Evolutionary conservation across 352 stramenopile species (phyloP), one percentile per base, ranked within the genome.

Genomic region (Albugo candida): DNA sequence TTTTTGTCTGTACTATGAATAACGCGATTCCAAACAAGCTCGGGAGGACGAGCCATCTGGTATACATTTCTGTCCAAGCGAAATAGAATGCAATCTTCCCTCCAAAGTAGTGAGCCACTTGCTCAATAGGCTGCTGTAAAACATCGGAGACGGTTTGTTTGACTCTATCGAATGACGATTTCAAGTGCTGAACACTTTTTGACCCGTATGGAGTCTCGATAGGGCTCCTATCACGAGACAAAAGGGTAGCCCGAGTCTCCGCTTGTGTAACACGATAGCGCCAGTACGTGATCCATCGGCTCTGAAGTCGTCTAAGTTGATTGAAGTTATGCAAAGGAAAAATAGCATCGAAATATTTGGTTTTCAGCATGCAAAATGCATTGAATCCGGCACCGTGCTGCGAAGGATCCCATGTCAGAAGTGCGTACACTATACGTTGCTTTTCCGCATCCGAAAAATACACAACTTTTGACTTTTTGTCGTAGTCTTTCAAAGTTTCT

Each of bases 51-150:
- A 95, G 73, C 77, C 83, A 92, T 14, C 64, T 70, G 16, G 85
- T 95, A 65, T 95, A 95, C 56, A 93, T 70, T 48, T 91, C 77
- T 55, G 92, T 69, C 71, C 81, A 96, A 27, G 83, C 85, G 60
- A 96, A 96, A 59, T 96, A 95, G 55, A 93, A 96, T 16, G 81
- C 84, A 13, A 94, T 58, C 5, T 75, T 71, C 48, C 95, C 82
- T 14, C 85, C 85, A 51, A 92, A 95, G 61, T 96, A 96, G 51
- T 91, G 65, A 21, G 75, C 74, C 11, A 95, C 74, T 20, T 78
- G 52, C 48, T 94, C 77, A 35, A 95, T 64, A 2, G 83, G 83
- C 59, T 94, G 81, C 2, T 64, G 50, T 14, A 94, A 48, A 8
- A 69, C 47, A 42, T 61, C 50, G 1, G 53, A 45, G 2, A 63